Evolutionary conservation across 2,329 filamentous ascomycete species (phyloP).

Genomic region (Beauveria bassiana): DNA sequence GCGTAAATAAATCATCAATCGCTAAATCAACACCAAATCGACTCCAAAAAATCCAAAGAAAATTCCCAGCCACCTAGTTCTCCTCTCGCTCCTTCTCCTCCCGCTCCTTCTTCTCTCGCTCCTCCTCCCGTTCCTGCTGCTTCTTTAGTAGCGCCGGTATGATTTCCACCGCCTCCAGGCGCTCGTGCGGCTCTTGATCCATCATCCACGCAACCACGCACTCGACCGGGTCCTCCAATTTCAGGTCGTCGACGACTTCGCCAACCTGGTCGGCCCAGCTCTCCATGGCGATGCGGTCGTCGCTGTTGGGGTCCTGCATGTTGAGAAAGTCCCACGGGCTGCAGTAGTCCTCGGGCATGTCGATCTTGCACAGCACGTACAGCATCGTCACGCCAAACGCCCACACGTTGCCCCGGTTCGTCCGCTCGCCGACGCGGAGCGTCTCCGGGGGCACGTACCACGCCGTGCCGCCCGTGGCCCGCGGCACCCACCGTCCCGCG

Average conservation of each 20-base stretch:
- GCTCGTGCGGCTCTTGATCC: not conserved
- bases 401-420: conserved; percentile 8
- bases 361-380: conserved; percentile 8
- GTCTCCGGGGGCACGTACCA: conserved; percentile 7
- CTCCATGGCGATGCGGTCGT: not conserved
- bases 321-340: not conserved
- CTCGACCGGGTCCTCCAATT: not conserved
- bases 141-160: not conserved
- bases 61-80: not conserved
- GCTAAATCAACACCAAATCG: not conserved
- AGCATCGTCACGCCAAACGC: conserved; percentile 14
- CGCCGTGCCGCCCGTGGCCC: not conserved
- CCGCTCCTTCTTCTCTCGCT: too few relatives aligned
- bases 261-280: not conserved
- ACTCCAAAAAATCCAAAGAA: not conserved
- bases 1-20: not conserved
- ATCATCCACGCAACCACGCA: not conserved
- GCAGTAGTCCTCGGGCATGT: not conserved
- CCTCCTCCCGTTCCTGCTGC: not conserved
- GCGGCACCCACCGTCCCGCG: conserved; percentile 24
- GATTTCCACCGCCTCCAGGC: not conserved
- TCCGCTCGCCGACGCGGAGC: not conserved
- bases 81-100: too few relatives aligned
- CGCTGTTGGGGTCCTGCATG: not conserved
- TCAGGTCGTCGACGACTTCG: not conserved